phyloP scores from a whole-genome alignment of 2,329 filamentous ascomycete genomes.

The Coniosporium tulheliwenetii region DNA sequence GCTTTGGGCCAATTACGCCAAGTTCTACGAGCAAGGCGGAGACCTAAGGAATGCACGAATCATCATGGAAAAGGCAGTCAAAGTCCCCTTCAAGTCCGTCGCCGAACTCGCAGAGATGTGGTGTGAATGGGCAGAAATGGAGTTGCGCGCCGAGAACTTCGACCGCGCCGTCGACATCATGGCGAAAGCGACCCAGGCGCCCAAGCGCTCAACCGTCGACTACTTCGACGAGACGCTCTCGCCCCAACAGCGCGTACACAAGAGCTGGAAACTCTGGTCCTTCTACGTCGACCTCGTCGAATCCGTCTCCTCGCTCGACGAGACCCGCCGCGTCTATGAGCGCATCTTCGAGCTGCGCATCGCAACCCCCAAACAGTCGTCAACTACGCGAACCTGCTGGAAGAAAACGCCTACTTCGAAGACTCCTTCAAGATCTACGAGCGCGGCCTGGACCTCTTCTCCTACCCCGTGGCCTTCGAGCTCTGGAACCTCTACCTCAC shows the following conservation, averaged over 20 bases:
- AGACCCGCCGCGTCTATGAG: slow-evolving; percentile 90
- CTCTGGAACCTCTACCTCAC: slow-evolving; percentile 97
- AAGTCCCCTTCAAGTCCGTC: slow-evolving; percentile 96
- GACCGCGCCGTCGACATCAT: slow-evolving; percentile 90
- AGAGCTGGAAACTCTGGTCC: slow-evolving; percentile 98
- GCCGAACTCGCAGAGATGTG: slow-evolving; percentile 93
- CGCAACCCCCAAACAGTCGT: slow-evolving; percentile 93
- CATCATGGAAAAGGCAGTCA: slow-evolving; percentile 96
- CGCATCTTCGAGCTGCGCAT: slow-evolving; percentile 96
- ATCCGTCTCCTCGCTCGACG: slow-evolving; percentile 77
- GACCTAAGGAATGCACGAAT: slow-evolving; percentile 74
- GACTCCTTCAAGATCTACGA: slow-evolving; percentile 98
- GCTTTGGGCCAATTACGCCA: slow-evolving; percentile 92
- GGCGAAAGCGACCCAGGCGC: slow-evolving; percentile 93
- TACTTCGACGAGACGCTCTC: slow-evolving; percentile 93
- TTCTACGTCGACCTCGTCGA: slow-evolving; percentile 98
- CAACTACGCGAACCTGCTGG: slow-evolving; percentile 91
- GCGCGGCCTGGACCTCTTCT: slow-evolving; percentile 92
- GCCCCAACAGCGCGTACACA: slow-evolving; percentile 92
- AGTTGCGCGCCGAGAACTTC: slow-evolving; percentile 89
- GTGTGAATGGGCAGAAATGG: slow-evolving; percentile 99
- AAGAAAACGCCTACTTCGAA: slow-evolving; percentile 90
- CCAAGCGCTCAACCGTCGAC: slow-evolving; percentile 94
- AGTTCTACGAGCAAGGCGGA: slow-evolving; percentile 82
- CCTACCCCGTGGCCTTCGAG: slow-evolving; percentile 94